Conservation (phyloP, 2,329 filamentous ascomycete genomes). For the Rhynchosporium secalis region DNA sequence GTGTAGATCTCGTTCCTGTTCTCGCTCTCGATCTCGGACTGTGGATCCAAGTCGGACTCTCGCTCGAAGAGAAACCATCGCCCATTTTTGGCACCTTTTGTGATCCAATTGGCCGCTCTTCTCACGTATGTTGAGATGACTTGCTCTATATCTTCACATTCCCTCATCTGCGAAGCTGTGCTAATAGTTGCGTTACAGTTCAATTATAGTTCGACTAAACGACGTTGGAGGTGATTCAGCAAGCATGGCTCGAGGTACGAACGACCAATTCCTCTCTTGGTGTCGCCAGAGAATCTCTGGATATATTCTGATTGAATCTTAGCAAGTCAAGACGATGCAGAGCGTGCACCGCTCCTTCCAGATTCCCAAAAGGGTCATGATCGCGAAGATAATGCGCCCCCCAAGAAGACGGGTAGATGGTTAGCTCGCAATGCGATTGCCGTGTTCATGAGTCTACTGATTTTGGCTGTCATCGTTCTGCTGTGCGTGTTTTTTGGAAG, state of each 20-base stretch:
- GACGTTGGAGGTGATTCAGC: constrained; percentile 30
- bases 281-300: background rate
- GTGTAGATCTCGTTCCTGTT: constrained; percentile 8
- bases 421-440: constrained; percentile 31
- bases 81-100: constrained; percentile 27
- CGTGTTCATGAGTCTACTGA: constrained; percentile 32
- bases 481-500: constrained; percentile 34
- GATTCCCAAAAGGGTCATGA: constrained; percentile 16
- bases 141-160: background rate
- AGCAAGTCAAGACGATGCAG: constrained; percentile 16
- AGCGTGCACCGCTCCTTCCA: constrained; percentile 32
- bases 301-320: background rate
- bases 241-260: constrained; percentile 15
- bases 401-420: constrained; percentile 27
- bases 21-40: constrained; percentile 14
- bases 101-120: constrained; percentile 26
- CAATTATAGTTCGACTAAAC: constrained; percentile 27
- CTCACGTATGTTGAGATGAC: background rate
- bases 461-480: constrained; percentile 33
- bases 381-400: constrained; percentile 3
- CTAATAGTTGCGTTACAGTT: background rate
- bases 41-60: constrained; percentile 13
- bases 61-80: constrained; percentile 4
- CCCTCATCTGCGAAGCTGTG: too few species aligned
- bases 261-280: background rate